Conservation (phyloP, 2,329 filamentous ascomycete species). For the Scedosporium apiospermum region DNA sequence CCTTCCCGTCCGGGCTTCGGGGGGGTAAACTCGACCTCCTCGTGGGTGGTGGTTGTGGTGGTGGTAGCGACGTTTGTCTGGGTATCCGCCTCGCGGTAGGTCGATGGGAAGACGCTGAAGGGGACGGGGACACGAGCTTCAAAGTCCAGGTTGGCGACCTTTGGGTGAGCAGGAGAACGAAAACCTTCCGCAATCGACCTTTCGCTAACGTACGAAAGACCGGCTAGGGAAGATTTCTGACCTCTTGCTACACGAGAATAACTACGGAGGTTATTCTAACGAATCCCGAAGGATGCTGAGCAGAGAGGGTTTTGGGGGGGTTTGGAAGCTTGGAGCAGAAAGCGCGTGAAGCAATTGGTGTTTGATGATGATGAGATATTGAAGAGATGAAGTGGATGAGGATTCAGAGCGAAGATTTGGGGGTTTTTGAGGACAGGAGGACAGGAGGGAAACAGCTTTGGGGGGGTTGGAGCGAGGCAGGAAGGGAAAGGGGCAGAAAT, state of each 20-base stretch:
- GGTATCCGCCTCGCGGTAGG: constrained; percentile 63
- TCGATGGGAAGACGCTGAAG: constrained; percentile 99
- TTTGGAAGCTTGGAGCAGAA: background rate
- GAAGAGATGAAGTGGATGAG: constrained; percentile 4
- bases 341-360: background rate
- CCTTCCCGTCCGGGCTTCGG: constrained; percentile 91
- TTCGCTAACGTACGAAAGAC: constrained; percentile 52
- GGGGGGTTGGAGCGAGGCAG: background rate
- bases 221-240: constrained; percentile 57
- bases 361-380: background rate
- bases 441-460: background rate
- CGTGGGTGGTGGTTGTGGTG: constrained; percentile 36
- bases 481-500: constrained; percentile 5
- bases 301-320: constrained; percentile 4
- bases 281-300: constrained; percentile 6
- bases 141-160: constrained; percentile 99
- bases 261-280: constrained; percentile 14
- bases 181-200: constrained; percentile 39
- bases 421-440: background rate
- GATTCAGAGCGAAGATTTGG: background rate
- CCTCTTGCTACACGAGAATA: constrained; percentile 50
- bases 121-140: constrained; percentile 98
- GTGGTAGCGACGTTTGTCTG: constrained; percentile 27
- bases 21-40: constrained; percentile 78
- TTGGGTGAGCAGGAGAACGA: constrained; percentile 52